Evolutionary conservation across 23 red algal genomes (phyloP).

Genomic region (Agarophyton chilense): DNA sequence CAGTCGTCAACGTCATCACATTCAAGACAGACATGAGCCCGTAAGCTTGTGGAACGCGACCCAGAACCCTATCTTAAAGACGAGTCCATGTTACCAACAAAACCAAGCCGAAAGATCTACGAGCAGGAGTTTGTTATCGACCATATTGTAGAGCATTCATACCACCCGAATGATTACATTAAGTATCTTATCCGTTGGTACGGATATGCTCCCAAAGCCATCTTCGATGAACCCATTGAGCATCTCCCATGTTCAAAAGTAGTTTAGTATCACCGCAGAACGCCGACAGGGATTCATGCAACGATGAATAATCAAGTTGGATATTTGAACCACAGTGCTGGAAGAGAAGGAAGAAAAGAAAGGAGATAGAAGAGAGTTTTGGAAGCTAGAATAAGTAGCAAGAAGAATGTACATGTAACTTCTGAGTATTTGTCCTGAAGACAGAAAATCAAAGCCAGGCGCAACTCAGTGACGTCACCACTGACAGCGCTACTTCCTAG

Average conservation of each 20-base stretch:
- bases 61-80: no score
- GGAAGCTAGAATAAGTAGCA: neutral
- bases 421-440: no score
- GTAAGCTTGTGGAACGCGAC: neutral
- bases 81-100: neutral
- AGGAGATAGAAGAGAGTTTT: neutral
- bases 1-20: neutral
- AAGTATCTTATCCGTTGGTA: neutral
- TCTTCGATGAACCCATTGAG: neutral
- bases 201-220: neutral
- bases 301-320: neutral
- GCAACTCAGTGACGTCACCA: no score
- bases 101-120: neutral
- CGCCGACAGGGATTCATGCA: neutral
- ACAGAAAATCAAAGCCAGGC: no score
- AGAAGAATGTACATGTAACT: neutral
- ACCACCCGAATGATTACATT: neutral
- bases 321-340: neutral
- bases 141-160: neutral
- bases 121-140: neutral
- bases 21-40: neutral
- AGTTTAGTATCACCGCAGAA: neutral
- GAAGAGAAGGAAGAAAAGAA: neutral
- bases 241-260: neutral
- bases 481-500: no score